These are phyloP conservation scores for Citrullus mucosospermus DNA, from an alignment of 306 rosid genomes.

Conservation along the genomic window DNA sequence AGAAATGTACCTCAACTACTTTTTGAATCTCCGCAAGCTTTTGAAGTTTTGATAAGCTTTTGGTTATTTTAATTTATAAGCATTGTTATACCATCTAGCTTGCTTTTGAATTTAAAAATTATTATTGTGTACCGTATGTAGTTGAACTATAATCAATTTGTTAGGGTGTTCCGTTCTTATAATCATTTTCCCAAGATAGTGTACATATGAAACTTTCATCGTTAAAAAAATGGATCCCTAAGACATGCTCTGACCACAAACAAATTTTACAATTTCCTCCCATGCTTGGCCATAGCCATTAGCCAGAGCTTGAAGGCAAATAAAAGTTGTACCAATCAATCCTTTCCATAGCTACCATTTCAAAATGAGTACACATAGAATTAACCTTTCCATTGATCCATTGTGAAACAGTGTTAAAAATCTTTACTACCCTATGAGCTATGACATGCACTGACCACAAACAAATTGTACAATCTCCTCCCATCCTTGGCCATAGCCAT, in stretches of 20 bases:
- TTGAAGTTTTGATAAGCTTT: too few relatives aligned
- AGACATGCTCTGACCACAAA: neutral
- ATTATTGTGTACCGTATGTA: too few relatives aligned
- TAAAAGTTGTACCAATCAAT: neutral
- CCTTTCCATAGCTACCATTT: neutral
- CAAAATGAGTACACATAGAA: neutral
- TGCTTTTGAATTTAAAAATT: too few relatives aligned
- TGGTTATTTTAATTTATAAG: too few relatives aligned
- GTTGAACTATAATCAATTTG: too few relatives aligned
- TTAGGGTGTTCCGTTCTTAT: too few relatives aligned
- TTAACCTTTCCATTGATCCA: neutral
- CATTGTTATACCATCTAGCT: too few relatives aligned
- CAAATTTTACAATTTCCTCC: neutral
- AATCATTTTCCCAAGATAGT: too few relatives aligned
- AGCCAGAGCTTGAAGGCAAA: slow-evolving; percentile 3
- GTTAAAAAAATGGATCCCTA: neutral
- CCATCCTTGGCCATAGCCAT: neutral
- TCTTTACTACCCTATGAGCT: neutral
- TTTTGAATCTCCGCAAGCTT: too few relatives aligned
- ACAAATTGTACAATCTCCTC: neutral
- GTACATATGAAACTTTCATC: too few relatives aligned
- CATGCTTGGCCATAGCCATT: neutral
- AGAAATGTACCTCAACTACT: too few relatives aligned
- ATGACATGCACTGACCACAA: neutral
- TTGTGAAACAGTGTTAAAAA: neutral